Evolutionary conservation across 257 asterid species (phyloP), one percentile per base, ranked within the genome.

Genomic region (Paraleonurus japonicus): DNA sequence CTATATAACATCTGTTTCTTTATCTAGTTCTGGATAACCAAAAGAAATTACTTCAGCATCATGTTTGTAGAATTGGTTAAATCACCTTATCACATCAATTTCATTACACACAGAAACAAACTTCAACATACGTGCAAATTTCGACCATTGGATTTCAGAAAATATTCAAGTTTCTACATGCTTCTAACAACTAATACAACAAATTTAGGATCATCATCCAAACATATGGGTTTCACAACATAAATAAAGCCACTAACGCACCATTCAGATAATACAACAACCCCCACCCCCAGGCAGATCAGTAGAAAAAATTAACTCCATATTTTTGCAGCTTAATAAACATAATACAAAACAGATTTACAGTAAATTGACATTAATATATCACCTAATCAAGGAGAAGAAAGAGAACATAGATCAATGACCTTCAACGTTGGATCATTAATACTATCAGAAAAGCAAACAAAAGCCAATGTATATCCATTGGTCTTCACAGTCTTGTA

Each of bases 271-370:
- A 24, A 22, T 24, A 11, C 19, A 22, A 10, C n/a, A n/a, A n/a
- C n/a, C n/a, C n/a, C n/a, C n/a, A 17, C 2, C 24, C 72, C 61
- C 17, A 48, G 30, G 6, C 30, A 62, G n/a, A n/a, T n/a, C n/a
- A 61, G 41, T 10, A 22, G 2, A 48, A 48, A 32, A 48, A 48
- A 32, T 9, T 2, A 48, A 70, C 15, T 15, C 59, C 58, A 27
- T 39, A 13, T 24, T 26, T 47, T 66, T 20, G 68, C 60, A 65
- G 61, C n/a, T 39, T 37, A 74, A 51, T n/a, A 11, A 65, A 39
- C 30, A 53, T 1, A 53, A 19, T 15, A 26, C 15, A 30, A 27
- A 65, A 33, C 62, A 58, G 60, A 39, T 12, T 20, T 15, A 5
- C 9, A 32, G 39, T 35, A 45, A 30, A 62, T 5, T 24, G 45